A percentile compares a stretch with the other conserved stretches of the same genome.
phyloP scores from a whole-genome alignment of 768 basidiomycete species.

The Leccinellum luteum region DNA sequence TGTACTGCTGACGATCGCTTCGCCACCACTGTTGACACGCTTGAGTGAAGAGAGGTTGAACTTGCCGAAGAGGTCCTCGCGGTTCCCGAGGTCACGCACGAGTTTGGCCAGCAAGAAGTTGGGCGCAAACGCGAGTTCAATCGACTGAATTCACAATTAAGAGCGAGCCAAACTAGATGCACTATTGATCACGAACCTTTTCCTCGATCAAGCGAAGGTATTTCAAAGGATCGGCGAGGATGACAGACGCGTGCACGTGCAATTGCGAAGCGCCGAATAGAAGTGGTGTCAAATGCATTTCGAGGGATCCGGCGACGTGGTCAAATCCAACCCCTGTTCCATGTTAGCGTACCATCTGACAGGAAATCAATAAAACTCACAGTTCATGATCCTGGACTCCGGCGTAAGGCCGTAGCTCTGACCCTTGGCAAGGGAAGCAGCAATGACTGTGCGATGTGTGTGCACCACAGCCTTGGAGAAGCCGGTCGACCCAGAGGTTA shows the following conservation, averaged over 20 bases:
- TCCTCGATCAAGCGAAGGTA: constrained; percentile 1
- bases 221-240: constrained; percentile 12
- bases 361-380: constrained; percentile 10
- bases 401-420: background rate
- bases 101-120: background rate
- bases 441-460: background rate
- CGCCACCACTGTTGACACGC: background rate
- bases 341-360: background rate
- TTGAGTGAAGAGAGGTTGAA: constrained; percentile 28
- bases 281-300: constrained; percentile 35
- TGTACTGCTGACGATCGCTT: background rate
- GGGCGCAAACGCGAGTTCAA: background rate
- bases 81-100: background rate
- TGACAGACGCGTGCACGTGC: constrained; percentile 12
- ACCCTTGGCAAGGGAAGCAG: background rate
- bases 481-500: background rate
- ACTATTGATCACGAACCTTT: background rate
- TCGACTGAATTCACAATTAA: background rate
- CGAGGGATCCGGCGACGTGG: constrained; percentile 39
- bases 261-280: constrained; percentile 24
- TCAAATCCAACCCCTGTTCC: constrained; percentile 37
- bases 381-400: constrained; percentile 27
- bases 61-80: constrained; percentile 14
- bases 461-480: background rate
- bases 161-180: too few relatives aligned